phyloP scores from a whole-genome alignment of 2,329 filamentous ascomycete species.

The Trichoderma citrinoviride region DNA sequence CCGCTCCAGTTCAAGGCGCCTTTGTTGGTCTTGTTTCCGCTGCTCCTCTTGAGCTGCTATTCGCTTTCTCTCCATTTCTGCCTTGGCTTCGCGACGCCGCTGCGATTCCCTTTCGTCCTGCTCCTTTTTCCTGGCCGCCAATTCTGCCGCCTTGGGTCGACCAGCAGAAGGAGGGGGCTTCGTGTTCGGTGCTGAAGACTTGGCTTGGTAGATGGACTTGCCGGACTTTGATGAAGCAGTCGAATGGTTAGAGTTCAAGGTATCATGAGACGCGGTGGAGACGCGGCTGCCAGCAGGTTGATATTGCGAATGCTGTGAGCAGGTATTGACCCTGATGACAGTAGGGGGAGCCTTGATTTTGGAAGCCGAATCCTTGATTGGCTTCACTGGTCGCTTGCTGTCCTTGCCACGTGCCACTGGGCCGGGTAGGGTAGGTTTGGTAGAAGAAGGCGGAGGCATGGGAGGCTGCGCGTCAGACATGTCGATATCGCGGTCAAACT shows the following conservation, averaged over 20 bases:
- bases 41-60: slow-evolving; percentile 65
- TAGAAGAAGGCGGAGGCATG: slow-evolving; percentile 61
- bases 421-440: slow-evolving; percentile 49
- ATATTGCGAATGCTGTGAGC: slow-evolving; percentile 59
- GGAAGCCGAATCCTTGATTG: slow-evolving; percentile 55
- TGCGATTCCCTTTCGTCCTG: slow-evolving; percentile 78
- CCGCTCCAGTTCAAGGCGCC: slow-evolving; percentile 59
- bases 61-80: slow-evolving; percentile 75
- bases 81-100: slow-evolving; percentile 76
- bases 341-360: slow-evolving; percentile 67
- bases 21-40: slow-evolving; percentile 55
- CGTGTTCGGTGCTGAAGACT: slow-evolving; percentile 56
- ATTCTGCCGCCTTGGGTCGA: slow-evolving; percentile 68
- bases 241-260: slow-evolving; percentile 32
- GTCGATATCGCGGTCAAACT: slow-evolving; percentile 47
- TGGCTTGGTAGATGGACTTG: slow-evolving; percentile 61
- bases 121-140: slow-evolving; percentile 79
- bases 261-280: slow-evolving; percentile 56
- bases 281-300: slow-evolving; percentile 52
- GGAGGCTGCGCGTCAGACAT: slow-evolving; percentile 54
- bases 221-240: slow-evolving; percentile 59
- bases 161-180: slow-evolving; percentile 59
- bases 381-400: slow-evolving; percentile 59
- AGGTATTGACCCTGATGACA: slow-evolving; percentile 68
- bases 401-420: slow-evolving; percentile 51